Base-by-base conservation (phyloP, 2,329 filamentous ascomycete genomes). In the Talaromyces funiculosus region DNA sequence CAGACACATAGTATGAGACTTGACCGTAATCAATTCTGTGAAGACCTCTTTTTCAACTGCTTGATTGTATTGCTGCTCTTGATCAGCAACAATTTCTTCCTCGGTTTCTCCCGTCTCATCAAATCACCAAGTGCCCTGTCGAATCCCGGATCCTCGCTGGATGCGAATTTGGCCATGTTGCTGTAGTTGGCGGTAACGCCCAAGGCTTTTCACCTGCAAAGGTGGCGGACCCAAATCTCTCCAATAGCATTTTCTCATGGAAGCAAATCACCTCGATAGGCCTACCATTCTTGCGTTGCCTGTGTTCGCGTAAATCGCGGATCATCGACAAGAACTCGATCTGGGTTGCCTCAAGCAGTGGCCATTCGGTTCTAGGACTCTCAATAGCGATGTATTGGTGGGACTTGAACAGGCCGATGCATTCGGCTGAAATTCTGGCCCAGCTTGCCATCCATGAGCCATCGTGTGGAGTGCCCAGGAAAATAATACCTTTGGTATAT, bases 401-500 rank as follows among this genome's bases (percentile, higher is more conserved):
- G n/a, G 53, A 62, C 42, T 63, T 65, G 9, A 66, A 18, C 2
- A 67, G 22, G 1, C 64, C 56, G 40, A 67, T 57, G 20, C 63
- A 64, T 2, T 60, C 62, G 20, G 64, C 71, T 0, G 69, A 67
- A n/a, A 73, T 69, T 12, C 62, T 67, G 0, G 67, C 68, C 74
- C 72, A 77, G 33, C 71, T 53, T 0, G 75, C 74, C 59, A 73
- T 65, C 69, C 63, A 5, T 3, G 71, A 66, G 0, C 74, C 73
- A 7, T 66, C 62, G 57, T 77, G 73, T 0, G 73, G 73, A 37
- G 75, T 77, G 2, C 75, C 75, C 31, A 77, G 66, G 59, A 77
- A 76, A 1, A 68, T 58, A 43, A 77, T 70, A 3, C 69, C 73
- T 6, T 63, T 62, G 0, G 70, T 72, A 24, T 63, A 70, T 0